Conservation (phyloP, 192 early-diverging fungal genomes). For the Phlyctochytrium arcticum region DNA sequence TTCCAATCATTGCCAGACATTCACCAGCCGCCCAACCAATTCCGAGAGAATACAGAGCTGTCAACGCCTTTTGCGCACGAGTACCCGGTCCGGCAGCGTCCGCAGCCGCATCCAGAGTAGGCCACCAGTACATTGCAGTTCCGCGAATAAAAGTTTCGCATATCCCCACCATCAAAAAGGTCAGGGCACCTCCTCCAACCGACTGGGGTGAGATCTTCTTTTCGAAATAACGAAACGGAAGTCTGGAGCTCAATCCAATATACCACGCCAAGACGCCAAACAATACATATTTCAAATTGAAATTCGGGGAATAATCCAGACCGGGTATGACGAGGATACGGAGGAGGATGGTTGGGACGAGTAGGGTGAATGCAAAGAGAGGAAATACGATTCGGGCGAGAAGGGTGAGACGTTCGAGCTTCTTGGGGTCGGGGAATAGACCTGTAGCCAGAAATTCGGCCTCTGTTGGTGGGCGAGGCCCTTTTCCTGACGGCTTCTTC, state of each 20-base stretch:
- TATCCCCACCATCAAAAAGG: not conserved
- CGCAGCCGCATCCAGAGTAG: not conserved
- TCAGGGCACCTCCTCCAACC: not conserved
- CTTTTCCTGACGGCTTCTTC: too few relatives aligned
- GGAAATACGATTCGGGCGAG: not conserved
- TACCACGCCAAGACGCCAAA: not conserved
- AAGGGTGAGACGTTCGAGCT: not conserved
- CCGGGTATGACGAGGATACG: not conserved
- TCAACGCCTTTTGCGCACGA: too few relatives aligned
- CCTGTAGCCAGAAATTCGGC: too few relatives aligned
- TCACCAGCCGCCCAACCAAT: not conserved
- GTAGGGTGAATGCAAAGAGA: not conserved
- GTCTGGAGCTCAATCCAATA: not conserved
- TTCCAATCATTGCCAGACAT: not conserved
- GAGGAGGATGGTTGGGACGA: not conserved
- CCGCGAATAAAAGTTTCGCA: not conserved
- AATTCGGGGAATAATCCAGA: not conserved
- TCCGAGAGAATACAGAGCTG: not conserved
- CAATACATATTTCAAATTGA: not conserved
- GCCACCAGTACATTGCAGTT: not conserved
- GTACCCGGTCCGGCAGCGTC: too few relatives aligned
- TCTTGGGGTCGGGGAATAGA: not conserved
- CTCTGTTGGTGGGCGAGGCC: too few relatives aligned
- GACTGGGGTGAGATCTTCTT: not conserved
- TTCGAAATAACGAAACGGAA: not conserved